These are phyloP conservation scores for Coemansia sp. DNA, from an alignment of 192 early-diverging fungal species.

Conservation along the genomic window DNA sequence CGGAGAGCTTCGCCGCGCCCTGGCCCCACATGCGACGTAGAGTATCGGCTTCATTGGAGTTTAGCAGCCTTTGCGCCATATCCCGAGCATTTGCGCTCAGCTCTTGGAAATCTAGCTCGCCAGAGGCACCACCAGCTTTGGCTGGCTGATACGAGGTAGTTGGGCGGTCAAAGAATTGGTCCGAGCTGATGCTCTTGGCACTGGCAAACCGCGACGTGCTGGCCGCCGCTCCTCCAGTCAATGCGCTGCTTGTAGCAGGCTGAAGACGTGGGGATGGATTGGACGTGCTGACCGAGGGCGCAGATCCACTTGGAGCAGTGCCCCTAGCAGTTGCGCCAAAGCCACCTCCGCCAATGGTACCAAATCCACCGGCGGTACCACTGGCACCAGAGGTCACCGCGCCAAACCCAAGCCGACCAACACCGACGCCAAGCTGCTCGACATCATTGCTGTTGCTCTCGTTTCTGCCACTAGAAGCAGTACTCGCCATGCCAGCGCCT, in stretches of 20 bases:
- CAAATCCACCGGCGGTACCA: constrained; percentile 17
- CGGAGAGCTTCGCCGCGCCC: constrained; percentile 45
- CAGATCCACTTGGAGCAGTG: constrained; percentile 6
- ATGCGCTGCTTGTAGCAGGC: not conserved
- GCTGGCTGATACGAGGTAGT: constrained; percentile 57
- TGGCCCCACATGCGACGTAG: constrained; percentile 56
- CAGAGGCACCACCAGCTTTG: constrained; percentile 75
- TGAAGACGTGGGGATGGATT: not conserved
- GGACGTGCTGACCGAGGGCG: not conserved
- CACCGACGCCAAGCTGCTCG: constrained; percentile 69
- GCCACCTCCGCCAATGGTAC: constrained; percentile 41
- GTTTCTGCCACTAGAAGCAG: not conserved
- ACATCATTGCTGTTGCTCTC: constrained; percentile 6
- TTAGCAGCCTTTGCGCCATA: constrained; percentile 57
- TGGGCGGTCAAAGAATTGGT: constrained; percentile 88
- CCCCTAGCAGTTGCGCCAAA: constrained; percentile 56
- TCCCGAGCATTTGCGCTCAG: constrained; percentile 56
- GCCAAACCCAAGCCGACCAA: constrained; percentile 69
- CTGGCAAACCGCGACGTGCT: constrained; percentile 3
- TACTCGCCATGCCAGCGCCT: not conserved
- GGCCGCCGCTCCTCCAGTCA: not conserved
- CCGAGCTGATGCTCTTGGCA: constrained; percentile 65
- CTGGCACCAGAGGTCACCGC: constrained; percentile 1
- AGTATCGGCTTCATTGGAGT: constrained; percentile 52
- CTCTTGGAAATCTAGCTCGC: constrained; percentile 62